Evolutionary conservation across 2,329 filamentous ascomycete genomes (phyloP), one percentile per base, ranked within the genome.

Genomic region (Salinomyces thailandicus): DNA sequence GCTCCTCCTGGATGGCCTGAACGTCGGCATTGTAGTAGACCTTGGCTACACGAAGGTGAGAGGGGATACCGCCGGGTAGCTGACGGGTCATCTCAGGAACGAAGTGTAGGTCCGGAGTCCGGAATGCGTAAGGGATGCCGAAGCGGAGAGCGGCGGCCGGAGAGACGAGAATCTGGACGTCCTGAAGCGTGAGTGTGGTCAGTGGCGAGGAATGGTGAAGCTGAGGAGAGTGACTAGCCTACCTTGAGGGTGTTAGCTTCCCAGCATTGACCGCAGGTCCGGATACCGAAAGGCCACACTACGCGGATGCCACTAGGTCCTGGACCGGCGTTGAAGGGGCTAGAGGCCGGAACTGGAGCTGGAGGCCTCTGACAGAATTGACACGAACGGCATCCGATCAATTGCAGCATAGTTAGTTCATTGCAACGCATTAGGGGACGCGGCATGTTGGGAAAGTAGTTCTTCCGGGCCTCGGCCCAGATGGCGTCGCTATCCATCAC

Each of bases 381-480:
- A 57, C 85, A 93, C 37, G 54, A 60, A 18, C 54, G 63, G 32
- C 73, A 71, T 57, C 75, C 77, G 22, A 76, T 67, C 34, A 91
- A 63, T 51, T 72, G 73, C 73, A 84, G 85, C 81, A 87, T 87
- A 28, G 79, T 73, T 45, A 83, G 64, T 58, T 91, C 84, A 28
- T 73, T 73, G 53, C 71, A 73, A 39, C 68, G 71, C 35, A 65
- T 62, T 33, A 89, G 66, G 18, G 83, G 83, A 38, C 69, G 68
- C 31, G 84, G 84, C 64, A 86, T 75, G 46, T 71, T 71, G 17
- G 75, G 75, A 62, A 74, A 73, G 56, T 75, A 78, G 14, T 64
- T 61, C 49, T 76, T 76, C 52, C 82, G 74, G 49, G 82, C 81
- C 46, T 68, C 64, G 54, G 72, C 72, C 83, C 83, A 89, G 50